Conservation (phyloP, 257 asterid species). For the Scutellaria barbata region DNA sequence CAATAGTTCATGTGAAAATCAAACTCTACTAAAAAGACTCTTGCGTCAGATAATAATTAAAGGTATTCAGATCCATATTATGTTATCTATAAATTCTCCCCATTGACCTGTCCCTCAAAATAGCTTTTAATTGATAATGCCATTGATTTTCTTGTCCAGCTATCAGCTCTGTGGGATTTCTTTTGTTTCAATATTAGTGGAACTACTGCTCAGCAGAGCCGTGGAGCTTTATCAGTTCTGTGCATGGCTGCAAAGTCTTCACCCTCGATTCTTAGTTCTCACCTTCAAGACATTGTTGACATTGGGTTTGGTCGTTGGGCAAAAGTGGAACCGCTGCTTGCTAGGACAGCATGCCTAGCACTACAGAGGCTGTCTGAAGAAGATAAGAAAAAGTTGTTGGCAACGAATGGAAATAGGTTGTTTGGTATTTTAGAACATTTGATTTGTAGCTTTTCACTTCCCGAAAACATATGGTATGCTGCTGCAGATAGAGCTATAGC, state of each 20-base stretch:
- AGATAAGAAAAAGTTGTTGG: conserved; percentile 74
- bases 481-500: conserved; percentile 88
- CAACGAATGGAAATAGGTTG: conserved; percentile 70
- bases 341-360: conserved; percentile 91
- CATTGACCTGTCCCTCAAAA: conserved; percentile 29
- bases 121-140: neutral
- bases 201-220: conserved; percentile 92
- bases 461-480: conserved; percentile 87
- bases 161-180: conserved; percentile 95
- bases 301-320: conserved; percentile 99
- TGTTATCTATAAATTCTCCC: too few relatives aligned
- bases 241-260: conserved; percentile 94
- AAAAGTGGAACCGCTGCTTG: conserved; percentile 87
- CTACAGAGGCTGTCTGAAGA: conserved; percentile 88
- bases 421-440: conserved; percentile 76
- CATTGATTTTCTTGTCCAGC: conserved; percentile 53
- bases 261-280: conserved; percentile 78
- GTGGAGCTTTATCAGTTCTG: conserved; percentile 91
- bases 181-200: conserved; percentile 92
- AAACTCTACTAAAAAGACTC: neutral
- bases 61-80: conserved; percentile 15
- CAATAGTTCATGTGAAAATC: neutral
- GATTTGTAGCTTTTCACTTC: conserved; percentile 67
- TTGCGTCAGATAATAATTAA: conserved; percentile 14
- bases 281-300: conserved; percentile 89